These are phyloP conservation scores for Berberis thunbergii DNA, from an alignment of 164 flowering plant genomes.

Conservation along the genomic window DNA sequence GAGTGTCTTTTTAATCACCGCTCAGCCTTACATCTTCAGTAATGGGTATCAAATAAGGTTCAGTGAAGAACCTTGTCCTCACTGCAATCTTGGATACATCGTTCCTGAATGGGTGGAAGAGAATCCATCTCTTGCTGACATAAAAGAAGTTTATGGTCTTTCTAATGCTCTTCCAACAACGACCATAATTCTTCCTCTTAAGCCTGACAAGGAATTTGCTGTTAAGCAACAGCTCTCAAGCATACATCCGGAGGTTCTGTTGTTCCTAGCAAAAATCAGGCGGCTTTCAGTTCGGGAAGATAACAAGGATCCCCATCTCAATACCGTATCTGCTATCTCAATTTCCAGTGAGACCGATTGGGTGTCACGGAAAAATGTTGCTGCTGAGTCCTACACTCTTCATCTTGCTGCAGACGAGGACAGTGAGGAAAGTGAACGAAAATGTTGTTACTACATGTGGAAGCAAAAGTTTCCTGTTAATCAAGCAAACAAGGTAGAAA, in stretches of 20 bases:
- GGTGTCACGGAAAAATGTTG: slow-evolving; percentile 33
- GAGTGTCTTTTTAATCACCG: background rate
- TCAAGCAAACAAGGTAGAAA: slow-evolving; percentile 30
- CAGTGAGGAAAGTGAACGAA: slow-evolving; percentile 5
- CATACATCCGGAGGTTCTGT: slow-evolving; percentile 51
- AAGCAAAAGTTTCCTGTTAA: slow-evolving; percentile 51
- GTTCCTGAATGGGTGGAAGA: slow-evolving; percentile 1
- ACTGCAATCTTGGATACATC: slow-evolving; percentile 1
- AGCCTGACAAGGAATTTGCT: slow-evolving; percentile 47
- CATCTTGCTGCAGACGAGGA: slow-evolving; percentile 38
- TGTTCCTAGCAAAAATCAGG: slow-evolving; percentile 56
- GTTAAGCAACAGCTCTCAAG: slow-evolving; percentile 51
- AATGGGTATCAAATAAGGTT: slow-evolving; percentile 1
- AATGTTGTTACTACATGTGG: slow-evolving; percentile 58
- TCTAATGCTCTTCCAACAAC: slow-evolving; percentile 32
- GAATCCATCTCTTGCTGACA: background rate
- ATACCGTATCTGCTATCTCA: slow-evolving; percentile 35
- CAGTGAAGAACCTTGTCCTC: background rate
- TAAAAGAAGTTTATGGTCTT: background rate
- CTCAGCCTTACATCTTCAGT: slow-evolving; percentile 4
- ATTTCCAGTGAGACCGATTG: slow-evolving; percentile 42
- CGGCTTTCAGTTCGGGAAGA: slow-evolving; percentile 40
- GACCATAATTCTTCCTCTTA: slow-evolving; percentile 41
- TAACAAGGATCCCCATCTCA: slow-evolving; percentile 23
- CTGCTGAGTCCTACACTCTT: slow-evolving; percentile 55